phyloP scores from a whole-genome alignment of 202 grass and related monocot species.

The Digitaria exilis region DNA sequence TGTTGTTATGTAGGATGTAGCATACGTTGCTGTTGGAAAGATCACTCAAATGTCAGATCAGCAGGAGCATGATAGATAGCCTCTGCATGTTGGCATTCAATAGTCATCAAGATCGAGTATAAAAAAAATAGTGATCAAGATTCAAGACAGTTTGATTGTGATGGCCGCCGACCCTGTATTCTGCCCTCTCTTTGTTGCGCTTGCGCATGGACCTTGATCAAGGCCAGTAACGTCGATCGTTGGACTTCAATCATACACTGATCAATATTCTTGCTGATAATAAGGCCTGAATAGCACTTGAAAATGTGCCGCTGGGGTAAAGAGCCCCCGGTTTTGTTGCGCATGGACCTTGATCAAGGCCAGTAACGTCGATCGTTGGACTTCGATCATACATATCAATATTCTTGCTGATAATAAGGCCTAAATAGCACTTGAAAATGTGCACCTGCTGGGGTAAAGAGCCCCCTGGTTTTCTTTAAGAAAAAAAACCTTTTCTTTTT shows the following conservation, averaged over 20 bases:
- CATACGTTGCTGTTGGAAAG: not conserved
- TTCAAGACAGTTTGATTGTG: not conserved
- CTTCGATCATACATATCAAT: not conserved
- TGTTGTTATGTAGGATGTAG: too few species aligned
- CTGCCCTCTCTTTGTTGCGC: not conserved
- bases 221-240: not conserved
- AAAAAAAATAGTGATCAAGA: too few species aligned
- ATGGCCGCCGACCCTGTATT: not conserved
- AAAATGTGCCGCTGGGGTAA: too few species aligned
- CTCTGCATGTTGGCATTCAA: not conserved
- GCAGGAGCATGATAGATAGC: not conserved
- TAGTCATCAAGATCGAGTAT: too few species aligned
- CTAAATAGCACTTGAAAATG: conserved; percentile 1
- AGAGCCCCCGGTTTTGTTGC: too few species aligned
- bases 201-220: not conserved
- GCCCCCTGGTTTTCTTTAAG: too few species aligned
- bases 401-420: not conserved
- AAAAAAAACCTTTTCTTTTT: too few species aligned
- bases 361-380: not conserved
- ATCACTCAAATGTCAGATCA: too few species aligned
- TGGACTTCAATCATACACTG: not conserved
- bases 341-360: not conserved
- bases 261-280: not conserved
- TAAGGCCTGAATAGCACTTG: not conserved
- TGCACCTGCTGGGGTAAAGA: too few species aligned